Conservation (phyloP, 495 filamentous ascomycete species). For the Xylaria scruposa region DNA sequence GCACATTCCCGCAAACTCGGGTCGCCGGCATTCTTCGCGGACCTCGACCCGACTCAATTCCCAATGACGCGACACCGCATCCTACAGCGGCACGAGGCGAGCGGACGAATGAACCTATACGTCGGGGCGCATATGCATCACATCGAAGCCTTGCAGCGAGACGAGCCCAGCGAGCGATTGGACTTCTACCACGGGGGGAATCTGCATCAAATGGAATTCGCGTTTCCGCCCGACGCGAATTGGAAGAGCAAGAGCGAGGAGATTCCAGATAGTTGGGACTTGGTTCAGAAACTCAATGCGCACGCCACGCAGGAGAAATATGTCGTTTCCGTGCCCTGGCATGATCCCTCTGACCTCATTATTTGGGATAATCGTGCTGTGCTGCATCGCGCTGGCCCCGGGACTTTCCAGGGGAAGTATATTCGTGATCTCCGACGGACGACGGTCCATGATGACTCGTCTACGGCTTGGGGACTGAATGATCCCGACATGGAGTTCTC, state of each 20-base stretch:
- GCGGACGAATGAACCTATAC: constrained; percentile 61
- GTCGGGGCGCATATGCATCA: constrained; percentile 63
- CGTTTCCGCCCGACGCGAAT: neutral
- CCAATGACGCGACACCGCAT: constrained; percentile 59
- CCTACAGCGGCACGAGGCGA: constrained; percentile 59
- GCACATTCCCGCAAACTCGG: constrained; percentile 61
- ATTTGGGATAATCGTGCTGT: constrained; percentile 68
- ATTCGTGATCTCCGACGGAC: constrained; percentile 60
- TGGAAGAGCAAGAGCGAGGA: constrained; percentile 35
- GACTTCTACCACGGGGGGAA: constrained; percentile 64
- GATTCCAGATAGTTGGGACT: constrained; percentile 40
- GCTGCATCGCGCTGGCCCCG: constrained; percentile 60
- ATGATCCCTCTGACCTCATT: constrained; percentile 56
- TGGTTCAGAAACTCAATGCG: constrained; percentile 53
- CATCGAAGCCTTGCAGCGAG: constrained; percentile 46
- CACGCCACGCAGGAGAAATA: constrained; percentile 60
- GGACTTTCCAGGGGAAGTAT: constrained; percentile 58
- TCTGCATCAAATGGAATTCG: constrained; percentile 60
- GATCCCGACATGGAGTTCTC: neutral
- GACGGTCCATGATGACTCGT: constrained; percentile 57
- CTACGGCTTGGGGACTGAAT: constrained; percentile 56
- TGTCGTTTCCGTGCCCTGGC: constrained; percentile 56
- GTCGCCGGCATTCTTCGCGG: constrained; percentile 56
- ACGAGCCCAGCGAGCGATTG: constrained; percentile 55
- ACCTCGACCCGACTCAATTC: constrained; percentile 51